Percentiles rank a stretch among this genome's conserved stretches.
Conservation (phyloP, 148 eudicot genomes). For the Rhododendron simsii region DNA sequence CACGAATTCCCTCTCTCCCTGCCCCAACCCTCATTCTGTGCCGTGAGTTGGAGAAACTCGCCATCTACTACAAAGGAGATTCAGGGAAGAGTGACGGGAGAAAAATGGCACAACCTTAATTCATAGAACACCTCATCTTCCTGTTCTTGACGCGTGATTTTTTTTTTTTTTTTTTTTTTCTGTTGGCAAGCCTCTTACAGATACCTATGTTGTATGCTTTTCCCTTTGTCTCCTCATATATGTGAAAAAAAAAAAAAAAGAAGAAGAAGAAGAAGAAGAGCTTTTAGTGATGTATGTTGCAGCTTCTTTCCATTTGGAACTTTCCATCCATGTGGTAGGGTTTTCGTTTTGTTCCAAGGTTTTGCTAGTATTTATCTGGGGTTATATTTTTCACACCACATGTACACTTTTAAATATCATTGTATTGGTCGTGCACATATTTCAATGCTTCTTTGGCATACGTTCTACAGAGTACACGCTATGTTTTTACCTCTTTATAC, state of each 20-base stretch:
- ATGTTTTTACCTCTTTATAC: no score
- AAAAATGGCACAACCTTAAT: no score
- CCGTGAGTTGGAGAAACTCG: no score
- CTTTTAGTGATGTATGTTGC: background rate
- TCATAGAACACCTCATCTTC: no score
- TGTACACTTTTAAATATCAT: background rate
- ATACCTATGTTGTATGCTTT: background rate
- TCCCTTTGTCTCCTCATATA: background rate
- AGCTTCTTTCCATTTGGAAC: background rate
- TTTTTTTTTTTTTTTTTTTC: background rate
- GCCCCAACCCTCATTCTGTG: no score
- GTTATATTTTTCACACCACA: background rate
- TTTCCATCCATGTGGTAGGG: background rate
- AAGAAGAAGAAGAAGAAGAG: no score
- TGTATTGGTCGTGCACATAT: background rate
- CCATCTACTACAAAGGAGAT: no score
- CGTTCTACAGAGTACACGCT: no score
- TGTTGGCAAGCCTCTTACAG: background rate
- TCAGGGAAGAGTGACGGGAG: no score
- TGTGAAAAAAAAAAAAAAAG: background rate
- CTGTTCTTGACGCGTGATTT: background rate
- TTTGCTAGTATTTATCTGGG: background rate
- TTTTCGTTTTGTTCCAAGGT: background rate
- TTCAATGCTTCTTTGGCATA: background rate
- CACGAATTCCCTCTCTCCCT: no score